phyloP scores from a whole-genome alignment of 2,329 filamentous ascomycete species.

The Pseudogymnoascus sp. region DNA sequence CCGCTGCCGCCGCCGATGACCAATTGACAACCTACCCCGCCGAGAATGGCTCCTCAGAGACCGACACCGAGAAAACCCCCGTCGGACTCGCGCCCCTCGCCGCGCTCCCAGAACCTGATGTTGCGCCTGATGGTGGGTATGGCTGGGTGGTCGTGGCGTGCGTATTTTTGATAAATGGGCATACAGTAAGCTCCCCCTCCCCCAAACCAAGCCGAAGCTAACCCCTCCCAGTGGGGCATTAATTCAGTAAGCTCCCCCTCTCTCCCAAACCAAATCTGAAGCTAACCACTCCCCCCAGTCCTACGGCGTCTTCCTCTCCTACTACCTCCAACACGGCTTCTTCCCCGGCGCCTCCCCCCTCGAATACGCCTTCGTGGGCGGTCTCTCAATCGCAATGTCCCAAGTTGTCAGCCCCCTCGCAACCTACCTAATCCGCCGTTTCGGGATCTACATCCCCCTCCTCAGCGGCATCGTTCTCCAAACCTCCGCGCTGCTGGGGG shows the following conservation, averaged over 20 bases:
- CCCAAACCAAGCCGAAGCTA: neutral
- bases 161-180: conserved; percentile 14
- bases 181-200: conserved; percentile 24
- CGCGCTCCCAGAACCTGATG: neutral
- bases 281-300: conserved; percentile 25
- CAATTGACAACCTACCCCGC: neutral
- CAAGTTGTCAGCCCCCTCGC: conserved; percentile 55
- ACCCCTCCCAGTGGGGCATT: conserved; percentile 13
- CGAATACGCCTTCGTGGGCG: conserved; percentile 66
- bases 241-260: neutral
- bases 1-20: neutral
- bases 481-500: conserved; percentile 55
- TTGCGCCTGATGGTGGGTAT: conserved; percentile 43
- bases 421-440: conserved; percentile 48
- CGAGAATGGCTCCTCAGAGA: neutral
- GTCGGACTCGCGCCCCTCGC: neutral
- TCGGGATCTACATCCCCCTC: conserved; percentile 55
- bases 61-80: neutral
- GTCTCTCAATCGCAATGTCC: conserved; percentile 54
- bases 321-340: conserved; percentile 44
- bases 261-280: neutral
- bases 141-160: conserved; percentile 20
- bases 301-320: conserved; percentile 48
- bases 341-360: conserved; percentile 47
- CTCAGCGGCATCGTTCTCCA: conserved; percentile 56